Base-by-base conservation (phyloP, 805 yeast species). In the Clavispora vitiphila region DNA sequence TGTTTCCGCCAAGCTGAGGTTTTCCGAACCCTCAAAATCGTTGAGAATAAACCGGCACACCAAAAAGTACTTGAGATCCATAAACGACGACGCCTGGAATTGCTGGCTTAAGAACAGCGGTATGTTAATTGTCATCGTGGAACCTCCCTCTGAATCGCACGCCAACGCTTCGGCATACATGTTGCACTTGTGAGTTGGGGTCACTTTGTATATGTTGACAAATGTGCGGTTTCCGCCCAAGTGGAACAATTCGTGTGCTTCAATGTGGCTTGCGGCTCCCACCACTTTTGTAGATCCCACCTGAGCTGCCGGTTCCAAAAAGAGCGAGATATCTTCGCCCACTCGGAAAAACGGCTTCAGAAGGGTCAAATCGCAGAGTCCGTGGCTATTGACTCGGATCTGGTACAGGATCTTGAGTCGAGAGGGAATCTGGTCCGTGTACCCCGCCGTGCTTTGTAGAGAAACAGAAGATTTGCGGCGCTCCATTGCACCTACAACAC, bases 191-290 rank as follows among this genome's bases (percentile, higher is more conserved):
- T 55, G 25, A 12, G 55, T 53, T 14, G 67, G 67, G 10, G 66
- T 60, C 14, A 68, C 71, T 39, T 61, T 57, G 50, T 64, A 68
- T 9, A 52, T 42, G 39, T 69, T 62, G 14, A 54, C 39, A 30
- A 44, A 21, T 25, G 47, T 47, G 23, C 51, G 42, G 24, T 35
- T 38, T 9, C 37, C 41, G 8, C 32, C 41, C 12, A 49, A 16
- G 43, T 68, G 69, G 48, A 58, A 68, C 3, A 51, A 38, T 41
- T 69, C 74, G 40, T 64, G 66, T 9, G 72, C 73, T 46, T 67
- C 74, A n/a, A 68, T 35, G 42, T 62, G 64, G 8, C 51, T 55
- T 4, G 63, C 53, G 19, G 59, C 42, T 1, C 74, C 74, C 1
- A 58, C 63, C 5, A 67, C 58, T 30, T 57, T 58, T 1, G 63